These are phyloP conservation scores for Flammula alnicola DNA, from an alignment of 1,284 basidiomycete genomes.

Conservation along the genomic window DNA sequence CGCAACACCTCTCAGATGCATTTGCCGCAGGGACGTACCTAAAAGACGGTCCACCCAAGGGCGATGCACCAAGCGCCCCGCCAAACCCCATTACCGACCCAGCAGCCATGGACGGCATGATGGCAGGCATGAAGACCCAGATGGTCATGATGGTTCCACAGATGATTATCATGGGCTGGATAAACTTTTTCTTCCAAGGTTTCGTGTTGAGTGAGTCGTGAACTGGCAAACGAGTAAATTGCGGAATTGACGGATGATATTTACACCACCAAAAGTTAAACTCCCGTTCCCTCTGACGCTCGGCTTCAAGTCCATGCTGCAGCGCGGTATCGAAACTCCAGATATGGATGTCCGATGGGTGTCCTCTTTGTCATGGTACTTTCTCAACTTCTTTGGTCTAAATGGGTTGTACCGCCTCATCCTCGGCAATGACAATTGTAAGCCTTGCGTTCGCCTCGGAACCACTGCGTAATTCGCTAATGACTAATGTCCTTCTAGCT, in stretches of 20 bases:
- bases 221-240: too few relatives aligned
- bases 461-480: not conserved
- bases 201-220: slow-evolving; percentile 90
- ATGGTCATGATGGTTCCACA: slow-evolving; percentile 98
- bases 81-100: slow-evolving; percentile 87
- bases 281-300: slow-evolving; percentile 96
- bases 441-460: not conserved
- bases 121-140: slow-evolving; percentile 99
- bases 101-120: slow-evolving; percentile 95
- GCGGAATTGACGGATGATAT: too few relatives aligned
- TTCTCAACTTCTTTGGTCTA: slow-evolving; percentile 97
- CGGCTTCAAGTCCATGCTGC: slow-evolving; percentile 99
- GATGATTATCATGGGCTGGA: slow-evolving; percentile 99
- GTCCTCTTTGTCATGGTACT: slow-evolving; percentile 98
- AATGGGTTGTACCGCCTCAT: slow-evolving; percentile 95
- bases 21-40: slow-evolving; percentile 82
- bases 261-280: too few relatives aligned
- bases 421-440: slow-evolving; percentile 90
- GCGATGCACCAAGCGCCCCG: slow-evolving; percentile 58
- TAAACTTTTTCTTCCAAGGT: slow-evolving; percentile 99
- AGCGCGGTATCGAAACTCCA: slow-evolving; percentile 92
- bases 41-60: slow-evolving; percentile 80
- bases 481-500: slow-evolving; percentile 46
- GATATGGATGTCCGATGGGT: slow-evolving; percentile 99
- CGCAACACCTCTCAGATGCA: slow-evolving; percentile 69